Percentiles rank a stretch among this genome's conserved stretches.
Conservation (phyloP, 2,329 filamentous ascomycete species). For the Fusarium brevicatenulatum region DNA sequence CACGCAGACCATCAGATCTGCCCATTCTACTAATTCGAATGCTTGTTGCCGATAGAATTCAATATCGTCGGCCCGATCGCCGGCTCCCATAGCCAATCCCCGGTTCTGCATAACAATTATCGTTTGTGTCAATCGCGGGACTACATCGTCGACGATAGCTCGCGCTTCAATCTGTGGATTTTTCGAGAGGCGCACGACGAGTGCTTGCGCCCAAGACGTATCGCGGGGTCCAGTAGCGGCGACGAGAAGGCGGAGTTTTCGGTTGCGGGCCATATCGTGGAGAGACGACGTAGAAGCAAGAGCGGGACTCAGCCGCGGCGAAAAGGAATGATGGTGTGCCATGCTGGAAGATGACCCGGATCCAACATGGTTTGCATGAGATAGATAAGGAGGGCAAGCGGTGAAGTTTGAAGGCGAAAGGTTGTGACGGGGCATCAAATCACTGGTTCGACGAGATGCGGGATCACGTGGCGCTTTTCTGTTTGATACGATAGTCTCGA, state of each 20-base stretch:
- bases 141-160: conserved; percentile 73
- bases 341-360: conserved; percentile 45
- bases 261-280: conserved; percentile 51
- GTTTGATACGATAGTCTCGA: background rate
- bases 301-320: conserved; percentile 46
- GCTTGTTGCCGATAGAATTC: conserved; percentile 63
- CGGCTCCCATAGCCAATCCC: conserved; percentile 48
- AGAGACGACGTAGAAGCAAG: conserved; percentile 51
- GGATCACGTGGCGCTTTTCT: conserved; percentile 39
- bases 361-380: conserved; percentile 47
- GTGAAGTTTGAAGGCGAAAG: conserved; percentile 42
- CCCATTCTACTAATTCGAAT: conserved; percentile 83
- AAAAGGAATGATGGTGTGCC: conserved; percentile 48
- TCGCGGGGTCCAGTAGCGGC: conserved; percentile 73
- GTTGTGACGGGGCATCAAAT: conserved; percentile 48
- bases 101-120: conserved; percentile 69
- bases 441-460: conserved; percentile 40
- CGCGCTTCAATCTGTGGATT: conserved; percentile 69
- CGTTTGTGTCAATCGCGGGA: conserved; percentile 70
- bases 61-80: conserved; percentile 56
- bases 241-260: conserved; percentile 69
- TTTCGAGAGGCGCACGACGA: conserved; percentile 74
- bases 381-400: conserved; percentile 42
- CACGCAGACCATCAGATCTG: conserved; percentile 84
- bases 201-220: conserved; percentile 71